Evolutionary conservation across 768 basidiomycete genomes (phyloP), one percentile per base, ranked within the genome.

Genomic region (Baorangia bicolor): DNA sequence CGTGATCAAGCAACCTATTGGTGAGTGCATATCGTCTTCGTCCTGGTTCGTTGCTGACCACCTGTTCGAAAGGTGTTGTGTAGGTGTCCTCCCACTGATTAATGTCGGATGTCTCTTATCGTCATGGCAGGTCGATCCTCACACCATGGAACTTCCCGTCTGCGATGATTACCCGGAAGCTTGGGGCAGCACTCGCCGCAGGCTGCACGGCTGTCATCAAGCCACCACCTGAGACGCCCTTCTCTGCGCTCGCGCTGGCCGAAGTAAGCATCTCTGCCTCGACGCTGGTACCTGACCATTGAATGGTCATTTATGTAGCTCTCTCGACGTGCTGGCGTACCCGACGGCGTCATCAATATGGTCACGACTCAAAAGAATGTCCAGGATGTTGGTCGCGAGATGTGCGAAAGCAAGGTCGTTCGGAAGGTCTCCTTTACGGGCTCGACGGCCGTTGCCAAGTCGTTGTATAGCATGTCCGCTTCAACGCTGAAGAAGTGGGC

Each of bases 161-260:
- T 25, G 92, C 93, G 0, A 95, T 95, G 92, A 90, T 93, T 21
- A 89, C 90, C 1, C 87, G 93, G n/a, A 95, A 95, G 71, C 75
- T 94, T 16, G 92, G 85, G 27, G 84, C 92, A 28, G 93, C 92
- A 23, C 81, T 98, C 16, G 96, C 95, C 2, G 94, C 94, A 16
- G 97, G 97, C n/a, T 98, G 96, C 69, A 97, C 96, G 0, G 81
- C 87, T 0, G 94, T 99, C 44, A 86, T 98, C 71, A 98, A 98
- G 64, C 95, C 95, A 2, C 88, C 97, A 1, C 83, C 93, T 1
- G 97, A 99, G 73, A 93, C 97, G 0, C 97, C 97, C 1, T 97
- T 92, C 75, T 93, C 92, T 30, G 85, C 87, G 10, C 81, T 98
- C 12, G 97, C 96, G 5, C 78, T 98, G 21, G 87, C 85, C n/a